Evolutionary conservation across 2,329 filamentous ascomycete genomes (phyloP).

Genomic region (Cercospora sp.): DNA sequence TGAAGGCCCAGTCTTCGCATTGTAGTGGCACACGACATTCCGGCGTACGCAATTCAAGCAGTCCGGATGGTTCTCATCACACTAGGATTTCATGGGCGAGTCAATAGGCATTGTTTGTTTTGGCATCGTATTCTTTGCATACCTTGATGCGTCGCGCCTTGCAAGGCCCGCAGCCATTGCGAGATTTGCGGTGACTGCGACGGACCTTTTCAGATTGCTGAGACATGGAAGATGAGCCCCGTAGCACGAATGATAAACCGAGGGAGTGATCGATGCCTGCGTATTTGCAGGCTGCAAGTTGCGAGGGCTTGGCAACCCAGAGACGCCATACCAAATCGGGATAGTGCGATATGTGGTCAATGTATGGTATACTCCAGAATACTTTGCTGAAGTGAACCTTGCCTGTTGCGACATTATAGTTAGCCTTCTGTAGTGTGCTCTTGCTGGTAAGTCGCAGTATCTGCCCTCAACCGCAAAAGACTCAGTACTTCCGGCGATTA

Average conservation of each 20-base stretch:
- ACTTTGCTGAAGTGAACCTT: neutral
- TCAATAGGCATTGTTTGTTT: neutral
- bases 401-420: neutral
- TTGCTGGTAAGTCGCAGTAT: neutral
- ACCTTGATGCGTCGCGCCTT: neutral
- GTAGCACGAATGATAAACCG: neutral
- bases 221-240: neutral
- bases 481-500: neutral
- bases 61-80: neutral
- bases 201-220: neutral
- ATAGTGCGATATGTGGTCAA: neutral
- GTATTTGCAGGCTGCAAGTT: neutral
- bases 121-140: neutral
- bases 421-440: neutral
- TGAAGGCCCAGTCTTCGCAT: neutral
- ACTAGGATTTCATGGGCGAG: neutral
- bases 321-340: neutral
- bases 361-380: neutral
- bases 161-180: neutral
- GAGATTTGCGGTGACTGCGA: neutral
- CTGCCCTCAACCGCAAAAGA: neutral
- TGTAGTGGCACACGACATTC: neutral
- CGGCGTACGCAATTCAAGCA: neutral
- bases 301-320: neutral
- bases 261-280: neutral